Evolutionary conservation across 345 rosid species (phyloP).

Genomic region (Gossypium thurberi): DNA sequence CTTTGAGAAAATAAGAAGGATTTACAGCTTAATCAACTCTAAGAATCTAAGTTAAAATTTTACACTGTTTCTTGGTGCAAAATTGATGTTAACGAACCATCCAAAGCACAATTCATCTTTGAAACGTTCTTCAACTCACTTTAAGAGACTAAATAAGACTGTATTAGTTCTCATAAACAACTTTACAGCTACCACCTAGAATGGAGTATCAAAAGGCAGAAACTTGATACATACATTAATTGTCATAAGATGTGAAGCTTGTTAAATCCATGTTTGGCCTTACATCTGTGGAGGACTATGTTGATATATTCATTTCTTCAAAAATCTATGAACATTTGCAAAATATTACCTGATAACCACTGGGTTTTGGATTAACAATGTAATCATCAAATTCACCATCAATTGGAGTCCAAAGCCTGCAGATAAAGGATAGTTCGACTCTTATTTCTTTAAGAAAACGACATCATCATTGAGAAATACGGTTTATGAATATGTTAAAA

Average conservation of each 20-base stretch:
- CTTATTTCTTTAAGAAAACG: neutral
- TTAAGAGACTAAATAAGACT: neutral
- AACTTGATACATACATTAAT: neutral
- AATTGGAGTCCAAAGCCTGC: constrained; percentile 72
- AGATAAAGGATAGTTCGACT: constrained; percentile 3
- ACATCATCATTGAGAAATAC: neutral
- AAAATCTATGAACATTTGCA: neutral
- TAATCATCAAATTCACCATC: constrained; percentile 82
- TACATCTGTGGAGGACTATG: neutral
- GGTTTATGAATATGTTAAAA: neutral
- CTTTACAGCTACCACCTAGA: neutral
- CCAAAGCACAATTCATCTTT: neutral
- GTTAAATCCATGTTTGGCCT: neutral
- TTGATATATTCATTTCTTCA: neutral
- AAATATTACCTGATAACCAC: constrained; percentile 66
- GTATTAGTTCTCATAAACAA: neutral
- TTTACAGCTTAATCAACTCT: neutral
- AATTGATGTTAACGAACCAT: neutral
- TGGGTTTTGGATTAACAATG: constrained; percentile 68
- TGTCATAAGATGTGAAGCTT: neutral
- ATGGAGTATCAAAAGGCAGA: neutral
- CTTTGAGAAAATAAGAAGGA: neutral
- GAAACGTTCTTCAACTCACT: constrained; percentile 1
- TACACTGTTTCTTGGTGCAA: neutral
- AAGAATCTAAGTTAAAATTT: neutral